Conservation (phyloP, 1,284 basidiomycete genomes). For the Ceratobasidium sp. region DNA sequence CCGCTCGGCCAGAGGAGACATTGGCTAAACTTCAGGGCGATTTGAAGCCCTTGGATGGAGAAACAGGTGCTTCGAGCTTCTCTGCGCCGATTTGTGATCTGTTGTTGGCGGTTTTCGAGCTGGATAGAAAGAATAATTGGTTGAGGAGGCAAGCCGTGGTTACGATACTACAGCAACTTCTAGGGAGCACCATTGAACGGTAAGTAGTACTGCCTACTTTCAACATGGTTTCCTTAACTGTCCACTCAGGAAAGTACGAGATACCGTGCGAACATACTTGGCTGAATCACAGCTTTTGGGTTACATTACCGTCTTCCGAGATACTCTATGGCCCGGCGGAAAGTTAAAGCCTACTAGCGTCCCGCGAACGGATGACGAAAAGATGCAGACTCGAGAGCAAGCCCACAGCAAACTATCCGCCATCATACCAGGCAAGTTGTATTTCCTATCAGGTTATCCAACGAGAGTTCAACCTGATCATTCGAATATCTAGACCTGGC, state of each 20-base stretch:
- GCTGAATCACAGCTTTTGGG: conserved; percentile 77
- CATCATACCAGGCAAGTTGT: conserved; percentile 83
- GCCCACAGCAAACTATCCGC: conserved; percentile 89
- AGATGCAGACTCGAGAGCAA: conserved; percentile 80
- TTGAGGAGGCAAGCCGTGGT: conserved; percentile 95
- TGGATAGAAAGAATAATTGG: conserved; percentile 97
- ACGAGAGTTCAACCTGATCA: not conserved
- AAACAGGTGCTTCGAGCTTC: conserved; percentile 87
- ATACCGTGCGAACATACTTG: conserved; percentile 73
- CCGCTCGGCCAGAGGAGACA: conserved; percentile 77
- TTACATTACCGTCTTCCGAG: conserved; percentile 75
- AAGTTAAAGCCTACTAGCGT: conserved; percentile 70
- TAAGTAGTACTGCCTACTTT: conserved; percentile 57
- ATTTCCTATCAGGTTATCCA: not conserved
- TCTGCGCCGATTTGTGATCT: conserved; percentile 95
- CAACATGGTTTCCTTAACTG: too few species aligned
- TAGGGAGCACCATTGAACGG: conserved; percentile 96
- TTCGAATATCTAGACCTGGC: conserved; percentile 76
- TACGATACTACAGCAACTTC: conserved; percentile 93
- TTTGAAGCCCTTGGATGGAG: conserved; percentile 83
- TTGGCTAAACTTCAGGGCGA: conserved; percentile 74
- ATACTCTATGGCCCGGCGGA: conserved; percentile 86
- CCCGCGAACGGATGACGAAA: conserved; percentile 84
- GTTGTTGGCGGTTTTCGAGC: conserved; percentile 91
- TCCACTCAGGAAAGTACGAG: conserved; percentile 81